Evolutionary conservation across 495 filamentous ascomycete genomes (phyloP), one percentile per base, ranked within the genome.

Genomic region (Penicillium fimorum): DNA sequence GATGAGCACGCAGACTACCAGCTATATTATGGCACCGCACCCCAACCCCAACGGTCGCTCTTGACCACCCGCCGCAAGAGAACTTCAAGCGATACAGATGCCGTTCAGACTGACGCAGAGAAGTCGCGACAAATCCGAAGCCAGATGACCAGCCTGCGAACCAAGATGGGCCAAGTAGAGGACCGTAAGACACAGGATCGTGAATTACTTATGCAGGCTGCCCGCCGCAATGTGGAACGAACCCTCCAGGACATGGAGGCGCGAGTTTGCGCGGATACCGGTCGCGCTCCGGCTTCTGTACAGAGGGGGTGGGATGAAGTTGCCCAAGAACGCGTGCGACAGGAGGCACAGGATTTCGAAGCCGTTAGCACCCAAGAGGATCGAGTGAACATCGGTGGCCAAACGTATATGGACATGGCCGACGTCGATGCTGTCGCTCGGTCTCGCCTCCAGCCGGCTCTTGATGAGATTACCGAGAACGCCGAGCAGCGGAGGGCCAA

Each of bases 391-490:
- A 85, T 98, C 47, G 93, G 95, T 22, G 84, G 87, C 24, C 87
- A 91, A 0, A 89, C 82, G 63, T 88, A 85, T 55, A 82, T 97
- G 74, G 84, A 93, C 47, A 82, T 86, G 69, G 78, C 83, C 4
- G 90, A 91, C 47, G 81, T 98, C 40, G 87, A 97, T 53, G 83
- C 82, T 11, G 85, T 97, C 57, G 94, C 94, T 0, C 82, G 83
- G 10, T 79, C 80, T 32, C 85, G 87, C 62, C 79, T 98, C n/a
- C 89, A 91, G 69, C 94, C 94, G 17, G 83, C 94, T 0, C 69
- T 98, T n/a, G 89, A 97, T 64, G 90, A 96, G 60, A 95, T 98
- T 37, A 84, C 85, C 47, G 85, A 87, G 18, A 85, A 82, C 32
- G 87, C 87, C 0, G 89, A 93, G 63, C 74, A 75, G 46, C 84